Evolutionary conservation across 2,329 filamentous ascomycete species (phyloP), one percentile per base, ranked within the genome.

Genomic region (Colletotrichum sp.): DNA sequence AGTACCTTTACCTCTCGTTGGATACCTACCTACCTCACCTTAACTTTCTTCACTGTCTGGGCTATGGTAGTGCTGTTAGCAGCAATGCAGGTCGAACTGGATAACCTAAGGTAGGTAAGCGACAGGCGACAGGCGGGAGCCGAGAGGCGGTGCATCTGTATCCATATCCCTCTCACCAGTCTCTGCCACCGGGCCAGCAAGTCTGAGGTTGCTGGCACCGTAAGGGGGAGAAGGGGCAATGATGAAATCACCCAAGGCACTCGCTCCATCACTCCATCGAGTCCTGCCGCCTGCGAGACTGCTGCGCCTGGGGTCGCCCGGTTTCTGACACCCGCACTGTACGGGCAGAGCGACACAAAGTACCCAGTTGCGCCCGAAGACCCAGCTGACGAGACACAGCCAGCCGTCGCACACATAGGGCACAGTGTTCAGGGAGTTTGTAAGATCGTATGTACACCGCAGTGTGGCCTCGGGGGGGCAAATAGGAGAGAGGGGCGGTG

Each of bases 241-340:
- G 71, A 72, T 59, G 75, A 78, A 75, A 81, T 80, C 80, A 77
- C 65, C 26, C n/a, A 52, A 21, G 44, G 44, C 44, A 52, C 12
- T 52, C n/a, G 12, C 12, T 52, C 44, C 39, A 49, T 49, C 39
- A 24, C 44, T 52, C 44, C 44, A 49, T 49, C 44, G 44, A 49
- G 44, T 16, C 10, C 9, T 26, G 52, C 15, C 21, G 52, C 21
- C 32, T 15, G 34, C 71, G 65, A 68, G 30, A 32, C 69, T 65
- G 72, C 68, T 49, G 72, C 16, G 60, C 60, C 72, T 39, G 49
- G 72, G 68, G 39, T 28, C 26, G 72, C 72, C 69, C 30, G 32
- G 73, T 59, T 52, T 67, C 71, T 71, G 66, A 75, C 8, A 71
- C 60, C 16, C 55, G 66, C 71, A 76, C 71, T 73, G 71, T 76